Conservation (phyloP, 1,284 basidiomycete genomes). For the Fomitopsis pinicola region DNA sequence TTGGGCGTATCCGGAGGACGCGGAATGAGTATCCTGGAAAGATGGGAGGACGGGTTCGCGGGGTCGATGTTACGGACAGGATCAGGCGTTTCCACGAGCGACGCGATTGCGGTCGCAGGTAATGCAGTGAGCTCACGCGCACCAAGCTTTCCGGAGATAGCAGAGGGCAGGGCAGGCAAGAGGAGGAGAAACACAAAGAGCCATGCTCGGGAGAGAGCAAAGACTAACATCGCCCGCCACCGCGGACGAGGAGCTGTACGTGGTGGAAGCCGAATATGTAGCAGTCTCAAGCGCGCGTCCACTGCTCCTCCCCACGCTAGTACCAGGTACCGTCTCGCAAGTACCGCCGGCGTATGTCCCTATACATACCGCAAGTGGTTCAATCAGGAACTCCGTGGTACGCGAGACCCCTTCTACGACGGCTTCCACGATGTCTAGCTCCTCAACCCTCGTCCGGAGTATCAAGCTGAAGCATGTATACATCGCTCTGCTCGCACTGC, state of each 20-base stretch:
- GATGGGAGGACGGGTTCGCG: slow-evolving; percentile 61
- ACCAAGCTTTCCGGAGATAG: slow-evolving; percentile 18
- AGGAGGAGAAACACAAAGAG: not conserved
- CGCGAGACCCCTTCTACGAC: no score
- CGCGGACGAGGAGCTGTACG: not conserved
- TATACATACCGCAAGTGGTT: not conserved
- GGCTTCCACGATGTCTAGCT: not conserved
- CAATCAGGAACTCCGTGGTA: no score
- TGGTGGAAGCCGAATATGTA: not conserved
- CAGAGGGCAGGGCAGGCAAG: not conserved
- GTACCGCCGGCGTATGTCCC: no score
- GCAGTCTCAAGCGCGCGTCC: not conserved
- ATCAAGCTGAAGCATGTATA: slow-evolving; percentile 9
- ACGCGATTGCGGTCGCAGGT: slow-evolving; percentile 45
- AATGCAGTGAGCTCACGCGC: slow-evolving; percentile 40
- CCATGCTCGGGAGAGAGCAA: not conserved
- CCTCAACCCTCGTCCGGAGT: not conserved
- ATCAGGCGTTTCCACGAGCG: slow-evolving; percentile 52
- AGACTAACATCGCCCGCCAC: not conserved
- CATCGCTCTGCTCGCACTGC: slow-evolving; percentile 18
- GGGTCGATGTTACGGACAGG: slow-evolving; percentile 66
- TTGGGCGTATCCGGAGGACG: slow-evolving; percentile 70
- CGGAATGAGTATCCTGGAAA: slow-evolving; percentile 81
- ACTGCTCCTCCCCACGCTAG: not conserved
- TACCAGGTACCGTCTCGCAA: no score